phyloP scores from a whole-genome alignment of 805 yeast species.

The Ogataea pignaliae region DNA sequence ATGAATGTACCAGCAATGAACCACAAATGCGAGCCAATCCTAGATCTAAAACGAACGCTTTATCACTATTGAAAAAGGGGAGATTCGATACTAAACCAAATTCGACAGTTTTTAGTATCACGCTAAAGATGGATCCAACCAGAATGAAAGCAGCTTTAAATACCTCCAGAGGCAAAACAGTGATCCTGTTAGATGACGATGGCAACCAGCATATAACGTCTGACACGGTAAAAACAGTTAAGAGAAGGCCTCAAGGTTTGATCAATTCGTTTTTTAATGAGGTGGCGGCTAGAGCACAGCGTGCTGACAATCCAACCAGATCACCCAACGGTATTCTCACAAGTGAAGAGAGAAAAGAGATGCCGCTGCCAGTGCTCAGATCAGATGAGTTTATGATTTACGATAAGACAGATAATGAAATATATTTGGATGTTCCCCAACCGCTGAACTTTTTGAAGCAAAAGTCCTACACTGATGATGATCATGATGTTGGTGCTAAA shows the following conservation, averaged over 20 bases:
- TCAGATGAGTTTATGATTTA: conserved; percentile 32
- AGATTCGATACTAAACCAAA: conserved; percentile 11
- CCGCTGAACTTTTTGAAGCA: background rate
- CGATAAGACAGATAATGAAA: conserved; percentile 13
- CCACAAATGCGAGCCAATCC: background rate
- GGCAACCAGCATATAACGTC: no score
- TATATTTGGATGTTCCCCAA: background rate
- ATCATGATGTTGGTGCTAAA: background rate
- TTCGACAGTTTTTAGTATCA: conserved; percentile 8
- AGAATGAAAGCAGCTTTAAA: conserved; percentile 3
- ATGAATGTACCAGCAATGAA: background rate
- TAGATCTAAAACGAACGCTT: background rate
- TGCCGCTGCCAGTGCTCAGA: conserved; percentile 30
- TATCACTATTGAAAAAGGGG: conserved; percentile 11
- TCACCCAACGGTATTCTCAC: background rate
- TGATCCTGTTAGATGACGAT: no score
- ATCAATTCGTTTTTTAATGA: no score
- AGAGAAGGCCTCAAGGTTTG: no score
- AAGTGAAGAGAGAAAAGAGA: conserved; percentile 18
- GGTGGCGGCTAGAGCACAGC: conserved; percentile 34
- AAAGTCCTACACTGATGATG: background rate
- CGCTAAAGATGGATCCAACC: conserved; percentile 9
- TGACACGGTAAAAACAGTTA: no score
- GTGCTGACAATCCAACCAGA: conserved; percentile 19
- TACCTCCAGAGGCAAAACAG: conserved; percentile 21